These are phyloP conservation scores for Graphium sp. DNA, from an alignment of 2,329 filamentous ascomycete genomes.

Conservation along the genomic window DNA sequence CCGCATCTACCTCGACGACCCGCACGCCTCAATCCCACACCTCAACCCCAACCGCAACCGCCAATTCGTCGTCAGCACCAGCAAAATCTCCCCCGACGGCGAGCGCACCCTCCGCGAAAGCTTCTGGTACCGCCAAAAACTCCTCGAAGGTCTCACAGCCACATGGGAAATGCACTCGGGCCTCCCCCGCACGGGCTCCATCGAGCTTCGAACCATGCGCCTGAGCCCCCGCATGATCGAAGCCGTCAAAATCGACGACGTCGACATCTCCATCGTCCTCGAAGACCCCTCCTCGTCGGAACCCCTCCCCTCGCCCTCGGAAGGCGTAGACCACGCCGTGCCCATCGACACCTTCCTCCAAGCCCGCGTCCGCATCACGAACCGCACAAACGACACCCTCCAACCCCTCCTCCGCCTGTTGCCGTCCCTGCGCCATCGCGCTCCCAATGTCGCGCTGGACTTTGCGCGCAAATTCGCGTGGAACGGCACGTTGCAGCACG, in stretches of 20 bases:
- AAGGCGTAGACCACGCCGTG: constrained; percentile 12
- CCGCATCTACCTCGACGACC: constrained; percentile 59
- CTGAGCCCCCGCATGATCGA: constrained; percentile 69
- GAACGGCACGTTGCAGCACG: constrained; percentile 70
- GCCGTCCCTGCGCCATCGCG: constrained; percentile 59
- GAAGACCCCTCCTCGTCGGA: constrained; percentile 12
- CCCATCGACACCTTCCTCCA: constrained; percentile 41
- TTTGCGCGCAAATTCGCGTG: constrained; percentile 68
- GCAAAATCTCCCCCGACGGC: constrained; percentile 60
- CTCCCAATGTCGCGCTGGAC: constrained; percentile 58
- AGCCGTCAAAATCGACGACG: constrained; percentile 62
- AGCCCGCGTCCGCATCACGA: constrained; percentile 54
- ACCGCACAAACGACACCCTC: constrained; percentile 52
- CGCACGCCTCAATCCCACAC: constrained; percentile 61
- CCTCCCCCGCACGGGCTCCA: constrained; percentile 39
- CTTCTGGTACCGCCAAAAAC: constrained; percentile 80
- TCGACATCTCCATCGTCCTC: constrained; percentile 49
- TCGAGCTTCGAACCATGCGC: constrained; percentile 64
- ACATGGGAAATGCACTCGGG: constrained; percentile 48
- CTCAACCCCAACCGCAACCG: constrained; percentile 68
- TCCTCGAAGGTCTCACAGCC: constrained; percentile 55
- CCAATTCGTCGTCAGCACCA: constrained; percentile 81
- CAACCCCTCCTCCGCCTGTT: constrained; percentile 59
- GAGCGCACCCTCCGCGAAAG: constrained; percentile 66
- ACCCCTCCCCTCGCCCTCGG: constrained; percentile 11